These are phyloP conservation scores for Myxozyma melibiosi DNA, from an alignment of 805 yeast genomes.

Conservation along the genomic window DNA sequence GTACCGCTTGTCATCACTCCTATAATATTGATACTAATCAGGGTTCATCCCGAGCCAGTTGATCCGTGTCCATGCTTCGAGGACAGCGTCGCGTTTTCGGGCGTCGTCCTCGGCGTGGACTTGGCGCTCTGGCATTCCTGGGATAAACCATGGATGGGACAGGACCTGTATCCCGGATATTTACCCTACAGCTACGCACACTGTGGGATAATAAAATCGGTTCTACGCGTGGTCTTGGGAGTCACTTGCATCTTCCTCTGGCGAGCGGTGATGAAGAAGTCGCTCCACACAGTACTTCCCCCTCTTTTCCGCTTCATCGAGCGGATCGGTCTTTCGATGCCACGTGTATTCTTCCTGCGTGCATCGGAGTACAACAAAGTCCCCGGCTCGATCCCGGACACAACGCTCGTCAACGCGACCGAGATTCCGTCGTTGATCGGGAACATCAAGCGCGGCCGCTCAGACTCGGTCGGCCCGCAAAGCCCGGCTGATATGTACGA, in stretches of 20 bases:
- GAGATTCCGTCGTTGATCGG: constrained; percentile 40
- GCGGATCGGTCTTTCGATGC: constrained; percentile 45
- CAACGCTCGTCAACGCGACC: constrained; percentile 39
- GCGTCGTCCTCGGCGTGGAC: constrained; percentile 80
- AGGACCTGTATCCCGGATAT: constrained; percentile 40
- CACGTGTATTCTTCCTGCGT: constrained; percentile 45
- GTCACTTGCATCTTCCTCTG: constrained; percentile 63
- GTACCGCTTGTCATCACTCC: constrained; percentile 42
- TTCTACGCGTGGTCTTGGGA: constrained; percentile 62
- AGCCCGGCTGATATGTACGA: constrained; percentile 49
- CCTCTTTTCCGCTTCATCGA: constrained; percentile 55
- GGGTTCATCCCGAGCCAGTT: constrained; percentile 77
- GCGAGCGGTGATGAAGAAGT: constrained; percentile 74
- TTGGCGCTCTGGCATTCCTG: constrained; percentile 57
- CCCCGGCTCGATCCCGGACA: constrained; percentile 43
- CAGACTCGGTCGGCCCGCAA: constrained; percentile 48
- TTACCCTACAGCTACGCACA: constrained; percentile 49
- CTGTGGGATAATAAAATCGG: constrained; percentile 48
- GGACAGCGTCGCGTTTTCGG: constrained; percentile 90
- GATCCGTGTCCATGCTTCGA: constrained; percentile 97
- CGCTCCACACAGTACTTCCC: constrained; percentile 58
- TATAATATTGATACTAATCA: constrained; percentile 54
- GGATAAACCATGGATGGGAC: constrained; percentile 31
- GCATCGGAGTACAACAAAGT: constrained; percentile 44
- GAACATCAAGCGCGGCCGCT: constrained; percentile 37